A percentile compares a stretch with the other conserved stretches of the same genome.
Conservation (phyloP, 2,329 filamentous ascomycete genomes). For the Epichloe coenophiala region DNA sequence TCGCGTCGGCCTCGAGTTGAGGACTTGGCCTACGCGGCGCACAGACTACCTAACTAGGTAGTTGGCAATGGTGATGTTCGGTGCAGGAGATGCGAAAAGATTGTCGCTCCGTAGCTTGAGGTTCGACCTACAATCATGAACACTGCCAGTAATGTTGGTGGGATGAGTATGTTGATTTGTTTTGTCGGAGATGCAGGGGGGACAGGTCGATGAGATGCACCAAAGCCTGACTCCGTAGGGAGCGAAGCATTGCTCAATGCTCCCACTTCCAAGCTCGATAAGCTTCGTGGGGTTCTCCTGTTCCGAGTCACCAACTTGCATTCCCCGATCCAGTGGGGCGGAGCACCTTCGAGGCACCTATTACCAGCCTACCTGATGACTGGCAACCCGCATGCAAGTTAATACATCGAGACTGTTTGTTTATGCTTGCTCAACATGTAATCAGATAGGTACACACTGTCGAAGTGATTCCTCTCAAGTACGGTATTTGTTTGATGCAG, state of each 20-base stretch:
- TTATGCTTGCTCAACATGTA: too few relatives aligned
- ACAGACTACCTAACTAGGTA: not conserved
- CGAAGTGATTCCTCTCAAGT: too few relatives aligned
- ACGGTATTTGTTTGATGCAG: too few relatives aligned
- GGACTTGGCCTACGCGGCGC: conserved; percentile 5
- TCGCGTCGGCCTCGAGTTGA: conserved; percentile 15
- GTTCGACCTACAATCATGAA: not conserved
- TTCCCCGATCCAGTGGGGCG: not conserved
- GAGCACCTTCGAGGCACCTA: not conserved
- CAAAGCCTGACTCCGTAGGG: not conserved
- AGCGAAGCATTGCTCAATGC: not conserved
- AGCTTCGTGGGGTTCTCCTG: conserved; percentile 1
- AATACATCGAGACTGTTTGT: too few relatives aligned
- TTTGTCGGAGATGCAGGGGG: not conserved
- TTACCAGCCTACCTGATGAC: too few relatives aligned
- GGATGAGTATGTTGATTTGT: not conserved
- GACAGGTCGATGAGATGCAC: not conserved
- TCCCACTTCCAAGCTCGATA: not conserved
- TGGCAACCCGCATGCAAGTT: too few relatives aligned
- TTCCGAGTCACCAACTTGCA: not conserved
- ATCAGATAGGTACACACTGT: too few relatives aligned
- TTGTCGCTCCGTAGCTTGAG: not conserved
- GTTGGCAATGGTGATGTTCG: not conserved
- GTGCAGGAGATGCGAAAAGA: not conserved
- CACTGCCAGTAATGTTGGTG: not conserved